Base-by-base conservation (phyloP, 257 asterid genomes). In the Scutellaria minor region DNA sequence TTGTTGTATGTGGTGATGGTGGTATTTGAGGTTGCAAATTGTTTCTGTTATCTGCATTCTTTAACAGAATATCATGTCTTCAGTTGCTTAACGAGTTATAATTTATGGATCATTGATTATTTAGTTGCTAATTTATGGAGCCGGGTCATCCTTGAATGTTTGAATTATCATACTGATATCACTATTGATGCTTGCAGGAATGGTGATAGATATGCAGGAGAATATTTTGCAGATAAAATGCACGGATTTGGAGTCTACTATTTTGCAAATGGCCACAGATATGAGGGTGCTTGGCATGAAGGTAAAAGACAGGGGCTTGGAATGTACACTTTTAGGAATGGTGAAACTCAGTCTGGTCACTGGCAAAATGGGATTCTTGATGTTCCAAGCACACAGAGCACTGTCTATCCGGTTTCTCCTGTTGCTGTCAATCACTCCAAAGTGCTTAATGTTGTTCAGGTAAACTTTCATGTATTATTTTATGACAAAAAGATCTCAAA, bases 221-320 rank as follows among this genome's bases (percentile, higher is more conserved):
- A 91, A 68, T 91, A 91, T 77, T 91, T 91, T 84, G 96, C 95
- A 10, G 95, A 91, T 81, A 91, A 89, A 78, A 89, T 92, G 95
- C 96, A 92, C 52, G 96, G 97, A 31, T 92, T 92, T 77, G 97
- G 97, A 57, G 87, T 89, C 8, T 92, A 92, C 74, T 76, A 42
- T 44, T 92, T 92, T 61, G 97, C 96, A 11, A 89, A 89, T 61
- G 95, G 93, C 20, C 97, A 92, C 66, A 83, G 84, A 0, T 92
- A 92, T 35, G 97, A 92, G 79, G 97, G 97, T 79, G 91, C 96
- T 61, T 91, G 97, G 97, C 97, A 89, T 46, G 97, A 91, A 76
- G 96, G 96, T 69, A 83, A 80, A 79, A 86, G 97, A 60, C 97
- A 91, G 76, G 97, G 96, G 5, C 89, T 87, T 7, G 97, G 97